Conservation (phyloP, 1,284 basidiomycete genomes). For the Melampsora larici-populina region DNA sequence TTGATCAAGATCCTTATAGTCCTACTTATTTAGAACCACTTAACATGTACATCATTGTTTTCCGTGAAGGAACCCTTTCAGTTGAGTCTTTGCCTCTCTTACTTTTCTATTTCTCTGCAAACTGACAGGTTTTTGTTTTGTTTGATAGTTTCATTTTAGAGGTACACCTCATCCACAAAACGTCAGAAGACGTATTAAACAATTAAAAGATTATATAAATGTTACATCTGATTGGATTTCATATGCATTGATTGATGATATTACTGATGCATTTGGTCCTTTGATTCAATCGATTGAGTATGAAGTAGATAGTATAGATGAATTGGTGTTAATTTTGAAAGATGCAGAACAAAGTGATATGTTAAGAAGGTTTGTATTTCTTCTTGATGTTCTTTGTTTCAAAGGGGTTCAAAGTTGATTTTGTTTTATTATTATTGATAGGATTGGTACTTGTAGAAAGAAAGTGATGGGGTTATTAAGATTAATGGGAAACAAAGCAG, state of each 20-base stretch:
- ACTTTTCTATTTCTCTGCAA: neutral
- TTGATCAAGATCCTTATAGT: slow-evolving; percentile 97
- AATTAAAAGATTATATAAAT: slow-evolving; percentile 97
- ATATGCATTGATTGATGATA: slow-evolving; percentile 98
- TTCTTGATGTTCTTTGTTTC: neutral
- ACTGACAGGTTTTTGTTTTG: slow-evolving; percentile 12
- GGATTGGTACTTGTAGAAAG: slow-evolving; percentile 96
- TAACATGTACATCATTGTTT: slow-evolving; percentile 99
- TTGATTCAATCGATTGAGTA: slow-evolving; percentile 98
- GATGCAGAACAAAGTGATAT: slow-evolving; percentile 76
- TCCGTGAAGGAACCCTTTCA: slow-evolving; percentile 93
- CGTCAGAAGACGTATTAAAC: slow-evolving; percentile 95
- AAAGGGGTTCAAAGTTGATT: neutral
- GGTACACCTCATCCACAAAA: slow-evolving; percentile 97
- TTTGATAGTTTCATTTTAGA: slow-evolving; percentile 94
- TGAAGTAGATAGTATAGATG: slow-evolving; percentile 98
- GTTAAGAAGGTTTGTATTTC: slow-evolving; percentile 60
- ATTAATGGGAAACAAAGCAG: slow-evolving; percentile 98
- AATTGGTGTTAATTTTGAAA: slow-evolving; percentile 92
- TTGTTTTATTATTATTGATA: slow-evolving; percentile 48
- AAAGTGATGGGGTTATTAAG: slow-evolving; percentile 96
- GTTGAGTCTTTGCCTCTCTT: slow-evolving; percentile 57
- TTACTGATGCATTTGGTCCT: slow-evolving; percentile 98
- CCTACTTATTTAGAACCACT: slow-evolving; percentile 96
- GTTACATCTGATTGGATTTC: slow-evolving; percentile 99